Base-by-base conservation (phyloP, 305 asterid genomes). In the Rubia tinctorum region DNA sequence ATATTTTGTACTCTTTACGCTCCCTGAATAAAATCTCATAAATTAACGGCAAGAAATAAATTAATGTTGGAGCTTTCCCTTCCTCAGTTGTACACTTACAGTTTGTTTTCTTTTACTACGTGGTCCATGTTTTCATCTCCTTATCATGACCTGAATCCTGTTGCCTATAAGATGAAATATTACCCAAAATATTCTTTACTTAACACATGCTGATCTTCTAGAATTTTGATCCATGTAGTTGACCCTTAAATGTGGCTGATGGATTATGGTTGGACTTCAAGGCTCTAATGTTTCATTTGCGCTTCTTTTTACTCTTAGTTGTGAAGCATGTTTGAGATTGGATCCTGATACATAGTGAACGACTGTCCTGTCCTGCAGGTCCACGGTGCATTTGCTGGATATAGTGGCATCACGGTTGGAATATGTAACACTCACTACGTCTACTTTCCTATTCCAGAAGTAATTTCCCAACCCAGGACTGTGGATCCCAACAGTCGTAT, bases 351-450 rank as follows among this genome's bases (percentile, higher is more conserved):
- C 25, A 11, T n/a, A 15, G 69, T 20, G 45, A 55, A 17, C 27
- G 43, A 20, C 39, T 66, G 76, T 62, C 71, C 78, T 79, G 20
- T 58, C 71, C 76, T 79, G 27, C 91, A 92, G 99, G 99, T 95
- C 80, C 99, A 95, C n/a, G 99, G 99, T 73, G 99, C 99, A 51
- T 95, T 95, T 86, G 98, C 91, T 42, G 98, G 98, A 71, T 92
- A 90, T 72, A 95, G 98, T 71, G 99, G 98, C 73, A 95, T 92
- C 80, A 92, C 99, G 0, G 96, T 95, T 37, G 98, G 98, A 60
- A 83, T 90, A 82, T 95, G 99, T 95, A 92, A 92, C 68, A 92
- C 98, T 7, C 99, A 95, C 68, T 95, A 92, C 68, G 98, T 84
- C 65, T 95, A 92, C 82, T 87, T 95, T 67, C 99, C 99, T 0